phyloP scores from a whole-genome alignment of 179 eudicot species.

The Silene coronaria region DNA sequence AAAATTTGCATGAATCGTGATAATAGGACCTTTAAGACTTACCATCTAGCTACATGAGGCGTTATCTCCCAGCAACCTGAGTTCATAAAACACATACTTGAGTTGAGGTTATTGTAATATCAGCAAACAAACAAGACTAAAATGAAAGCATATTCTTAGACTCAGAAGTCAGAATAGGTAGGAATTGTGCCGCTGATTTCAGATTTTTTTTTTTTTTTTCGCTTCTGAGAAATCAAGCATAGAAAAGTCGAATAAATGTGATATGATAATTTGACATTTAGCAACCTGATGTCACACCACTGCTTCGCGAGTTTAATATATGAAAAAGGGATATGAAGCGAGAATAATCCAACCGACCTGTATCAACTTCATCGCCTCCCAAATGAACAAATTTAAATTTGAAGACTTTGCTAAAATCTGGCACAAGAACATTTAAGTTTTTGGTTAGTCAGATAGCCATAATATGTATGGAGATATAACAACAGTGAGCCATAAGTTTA shows the following conservation, averaged over 20 bases:
- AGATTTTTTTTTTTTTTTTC: neutral
- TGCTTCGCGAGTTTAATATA: neutral
- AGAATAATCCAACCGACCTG: conserved; percentile 46
- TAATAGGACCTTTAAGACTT: conserved; percentile 19
- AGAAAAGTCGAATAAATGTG: neutral
- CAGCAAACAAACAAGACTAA: neutral
- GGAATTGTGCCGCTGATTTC: neutral
- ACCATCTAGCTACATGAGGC: conserved; percentile 62
- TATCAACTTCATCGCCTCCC: conserved; percentile 96
- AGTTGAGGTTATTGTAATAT: neutral
- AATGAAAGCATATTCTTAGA: conserved; percentile 3
- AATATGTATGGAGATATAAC: conserved; percentile 1
- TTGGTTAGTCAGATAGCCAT: neutral
- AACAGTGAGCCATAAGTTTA: conserved; percentile 15
- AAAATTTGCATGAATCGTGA: conserved; percentile 8
- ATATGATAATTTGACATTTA: neutral
- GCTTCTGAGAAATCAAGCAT: neutral
- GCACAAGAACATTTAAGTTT: conserved; percentile 17
- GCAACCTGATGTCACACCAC: neutral
- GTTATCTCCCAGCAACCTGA: conserved; percentile 86
- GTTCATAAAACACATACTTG: conserved; percentile 17
- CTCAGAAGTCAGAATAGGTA: neutral
- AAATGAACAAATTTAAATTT: conserved; percentile 72
- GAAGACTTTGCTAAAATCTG: conserved; percentile 94
- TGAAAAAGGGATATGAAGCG: neutral